Conservation (phyloP, 2,329 filamentous ascomycete genomes). For the Achaetomium macrosporum region DNA sequence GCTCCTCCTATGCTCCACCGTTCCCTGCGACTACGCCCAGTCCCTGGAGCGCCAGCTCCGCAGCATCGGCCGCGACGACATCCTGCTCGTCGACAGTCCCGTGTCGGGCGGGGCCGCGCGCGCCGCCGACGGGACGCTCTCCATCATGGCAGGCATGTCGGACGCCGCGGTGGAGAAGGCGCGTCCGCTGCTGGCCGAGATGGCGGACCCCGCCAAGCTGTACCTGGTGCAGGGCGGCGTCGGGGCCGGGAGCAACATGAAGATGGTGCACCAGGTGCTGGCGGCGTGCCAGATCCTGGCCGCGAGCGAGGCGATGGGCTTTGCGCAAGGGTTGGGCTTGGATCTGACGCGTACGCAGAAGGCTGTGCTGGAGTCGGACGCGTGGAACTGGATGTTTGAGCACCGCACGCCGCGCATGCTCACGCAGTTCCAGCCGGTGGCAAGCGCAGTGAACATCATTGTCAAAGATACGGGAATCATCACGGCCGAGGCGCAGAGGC, state of each 20-base stretch:
- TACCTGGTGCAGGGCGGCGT: constrained; percentile 56
- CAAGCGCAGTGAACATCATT: constrained; percentile 55
- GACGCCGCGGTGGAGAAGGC: constrained; percentile 52
- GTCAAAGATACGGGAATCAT: constrained; percentile 61
- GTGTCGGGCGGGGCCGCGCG: constrained; percentile 66
- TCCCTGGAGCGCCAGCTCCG: constrained; percentile 53
- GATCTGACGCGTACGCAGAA: constrained; percentile 39
- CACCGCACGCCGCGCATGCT: constrained; percentile 53
- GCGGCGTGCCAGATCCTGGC: constrained; percentile 59
- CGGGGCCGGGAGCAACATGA: constrained; percentile 56
- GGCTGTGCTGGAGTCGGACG: constrained; percentile 41
- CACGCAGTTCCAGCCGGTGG: constrained; percentile 47
- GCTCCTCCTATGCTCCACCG: constrained; percentile 64
- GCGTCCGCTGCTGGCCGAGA: constrained; percentile 53
- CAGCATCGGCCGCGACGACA: constrained; percentile 51
- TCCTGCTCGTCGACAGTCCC: constrained; percentile 64
- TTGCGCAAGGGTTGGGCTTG: constrained; percentile 51
- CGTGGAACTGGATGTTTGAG: constrained; percentile 58
- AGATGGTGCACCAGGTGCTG: constrained; percentile 59
- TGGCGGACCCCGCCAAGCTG: constrained; percentile 57
- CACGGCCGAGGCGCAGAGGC: constrained; percentile 55
- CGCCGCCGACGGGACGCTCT: constrained; percentile 65
- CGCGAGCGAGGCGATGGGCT: constrained; percentile 54
- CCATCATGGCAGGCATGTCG: constrained; percentile 65
- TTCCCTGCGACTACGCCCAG: constrained; percentile 60